Evolutionary conservation across 768 basidiomycete species (phyloP).

Genomic region (Tricholomella constricta): DNA sequence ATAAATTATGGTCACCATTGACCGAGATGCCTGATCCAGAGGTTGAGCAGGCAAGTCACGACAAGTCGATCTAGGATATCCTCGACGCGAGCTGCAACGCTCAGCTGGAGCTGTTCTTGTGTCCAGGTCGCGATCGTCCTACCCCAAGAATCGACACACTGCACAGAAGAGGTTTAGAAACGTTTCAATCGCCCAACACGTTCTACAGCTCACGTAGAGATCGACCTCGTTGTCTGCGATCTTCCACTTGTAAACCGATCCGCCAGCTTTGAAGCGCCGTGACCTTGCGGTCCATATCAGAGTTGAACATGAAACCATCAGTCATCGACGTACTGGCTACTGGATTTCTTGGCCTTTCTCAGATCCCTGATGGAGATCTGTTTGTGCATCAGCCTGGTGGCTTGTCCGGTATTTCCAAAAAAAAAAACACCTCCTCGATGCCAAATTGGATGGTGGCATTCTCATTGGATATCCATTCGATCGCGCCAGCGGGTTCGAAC

Average conservation of each 20-base stretch:
- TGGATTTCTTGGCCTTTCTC: conserved; percentile 48
- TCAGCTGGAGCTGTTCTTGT: conserved; percentile 37
- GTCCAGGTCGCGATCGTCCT: conserved; percentile 51
- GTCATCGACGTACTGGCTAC: conserved; percentile 46
- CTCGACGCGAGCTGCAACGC: conserved; percentile 41
- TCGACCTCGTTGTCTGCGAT: conserved; percentile 42
- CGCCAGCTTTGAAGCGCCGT: conserved; percentile 52
- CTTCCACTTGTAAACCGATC: conserved; percentile 61
- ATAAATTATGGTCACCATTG: conserved; percentile 37
- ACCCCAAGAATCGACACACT: conserved; percentile 54
- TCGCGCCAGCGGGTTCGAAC: conserved; percentile 55
- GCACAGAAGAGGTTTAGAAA: conserved; percentile 5
- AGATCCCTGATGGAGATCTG: conserved; percentile 46
- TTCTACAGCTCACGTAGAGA: conserved; percentile 42
- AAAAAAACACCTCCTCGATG: conserved; percentile 39
- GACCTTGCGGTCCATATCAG: conserved; percentile 35
- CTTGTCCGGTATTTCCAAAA: background rate
- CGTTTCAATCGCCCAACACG: background rate
- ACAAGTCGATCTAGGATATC: conserved; percentile 50
- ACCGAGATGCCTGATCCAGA: conserved; percentile 48
- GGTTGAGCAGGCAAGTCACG: conserved; percentile 53
- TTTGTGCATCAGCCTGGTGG: background rate
- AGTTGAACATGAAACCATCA: background rate
- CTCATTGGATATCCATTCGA: conserved; percentile 51
- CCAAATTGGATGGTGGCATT: conserved; percentile 53